Evolutionary conservation across 2,329 filamentous ascomycete species (phyloP), one percentile per base, ranked within the genome.

Genomic region (Tolypocladium amazonense): DNA sequence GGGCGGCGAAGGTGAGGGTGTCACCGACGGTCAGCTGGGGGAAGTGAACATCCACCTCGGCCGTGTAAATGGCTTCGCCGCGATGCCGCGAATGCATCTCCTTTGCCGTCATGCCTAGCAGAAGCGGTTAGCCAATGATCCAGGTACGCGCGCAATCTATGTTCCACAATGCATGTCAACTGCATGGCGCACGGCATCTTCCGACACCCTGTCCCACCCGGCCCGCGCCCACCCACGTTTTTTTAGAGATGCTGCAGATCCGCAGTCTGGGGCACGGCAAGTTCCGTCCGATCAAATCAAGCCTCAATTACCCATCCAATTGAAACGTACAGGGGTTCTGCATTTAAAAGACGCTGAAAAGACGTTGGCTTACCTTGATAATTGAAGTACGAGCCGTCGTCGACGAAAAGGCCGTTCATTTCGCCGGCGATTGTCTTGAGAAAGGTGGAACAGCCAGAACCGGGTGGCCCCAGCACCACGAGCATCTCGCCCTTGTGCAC

Each of bases 51-150:
- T 95, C 91, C 41, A 90, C 87, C 72, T 94, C 90, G 61, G 89
- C 89, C 0, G 89, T 92, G 75, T 94, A 94, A 71, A 94, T 92
- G 62, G 89, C 89, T 74, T 95, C 90, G 64, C 90, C 90, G 35
- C 89, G 86, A 75, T 93, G 92, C 62, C 83, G 79, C 14, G 83
- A 84, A 74, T 89, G 84, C 88, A 94, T 93, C 69, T 90, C 83
- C 68, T 89, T 75, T 59, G 89, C 81, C 3, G 83, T 77, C 67
- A 90, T 80, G 65, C 87, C 84, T 80, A 60, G 62, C 58, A 54
- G 8, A 35, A 30, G n/a, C 58, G 41, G 59, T 64, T 58, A 64
- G 58, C 59, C 56, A 54, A 56, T 37, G 52, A 47, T 55, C 18
- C 37, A 41, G 25, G 35, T 25, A 25, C n/a, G 47, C 20, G 39